phyloP scores from a whole-genome alignment of 2,329 filamentous ascomycete genomes.

The Stachybotrys elegans region DNA sequence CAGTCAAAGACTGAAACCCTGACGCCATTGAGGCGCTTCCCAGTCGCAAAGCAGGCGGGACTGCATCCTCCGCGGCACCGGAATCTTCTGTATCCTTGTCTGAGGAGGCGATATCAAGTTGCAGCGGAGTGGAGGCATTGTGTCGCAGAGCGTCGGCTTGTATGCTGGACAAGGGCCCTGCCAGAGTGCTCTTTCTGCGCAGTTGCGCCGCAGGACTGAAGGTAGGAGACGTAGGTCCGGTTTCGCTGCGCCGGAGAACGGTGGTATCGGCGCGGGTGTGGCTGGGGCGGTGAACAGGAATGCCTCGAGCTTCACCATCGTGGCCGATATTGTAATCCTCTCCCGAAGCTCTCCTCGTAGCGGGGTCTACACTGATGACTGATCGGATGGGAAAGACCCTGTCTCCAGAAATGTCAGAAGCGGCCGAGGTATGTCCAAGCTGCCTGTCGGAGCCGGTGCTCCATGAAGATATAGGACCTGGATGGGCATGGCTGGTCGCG shows the following conservation, averaged over 20 bases:
- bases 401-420: constrained; percentile 40
- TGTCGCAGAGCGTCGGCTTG: constrained; percentile 38
- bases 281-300: constrained; percentile 22
- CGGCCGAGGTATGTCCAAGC: constrained; percentile 21
- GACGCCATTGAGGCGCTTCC: constrained; percentile 12
- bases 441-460: constrained; percentile 37
- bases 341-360: constrained; percentile 29
- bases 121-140: constrained; percentile 26
- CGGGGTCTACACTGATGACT: constrained; percentile 65
- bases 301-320: constrained; percentile 24
- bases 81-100: constrained; percentile 27
- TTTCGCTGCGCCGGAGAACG: constrained; percentile 21
- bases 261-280: constrained; percentile 22
- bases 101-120: constrained; percentile 25
- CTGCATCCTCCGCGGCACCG: constrained; percentile 6
- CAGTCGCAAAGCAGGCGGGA: background rate
- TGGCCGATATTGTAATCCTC: constrained; percentile 33
- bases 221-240: constrained; percentile 16
- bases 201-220: constrained; percentile 14
- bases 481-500: constrained; percentile 14
- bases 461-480: constrained; percentile 32
- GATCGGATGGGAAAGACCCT: constrained; percentile 78
- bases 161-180: constrained; percentile 38
- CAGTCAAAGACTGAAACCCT: constrained; percentile 14
- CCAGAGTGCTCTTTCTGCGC: constrained; percentile 28